Conservation (phyloP, 306 rosid genomes). For the Vigna reflexopilosa region DNA sequence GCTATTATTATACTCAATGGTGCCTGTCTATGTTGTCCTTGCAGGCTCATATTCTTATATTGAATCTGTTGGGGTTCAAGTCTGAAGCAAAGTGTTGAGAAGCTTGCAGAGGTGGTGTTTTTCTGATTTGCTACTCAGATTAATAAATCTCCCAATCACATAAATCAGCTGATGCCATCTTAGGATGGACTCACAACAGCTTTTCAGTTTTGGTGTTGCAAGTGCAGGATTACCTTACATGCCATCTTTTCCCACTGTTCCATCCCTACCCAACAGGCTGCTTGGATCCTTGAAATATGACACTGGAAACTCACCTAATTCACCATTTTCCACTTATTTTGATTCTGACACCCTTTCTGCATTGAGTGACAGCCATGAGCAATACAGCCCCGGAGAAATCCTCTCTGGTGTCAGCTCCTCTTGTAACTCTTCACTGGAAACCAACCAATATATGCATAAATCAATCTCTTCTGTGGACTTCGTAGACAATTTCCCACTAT, state of each 20-base stretch:
- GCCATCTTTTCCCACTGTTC: conserved; percentile 61
- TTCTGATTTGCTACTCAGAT: conserved; percentile 24
- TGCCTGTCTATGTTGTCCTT: conserved; percentile 43
- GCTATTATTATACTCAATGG: conserved; percentile 1
- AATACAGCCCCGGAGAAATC: conserved; percentile 64
- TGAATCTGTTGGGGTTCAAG: conserved; percentile 12
- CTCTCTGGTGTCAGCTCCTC: conserved; percentile 66
- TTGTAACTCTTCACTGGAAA: conserved; percentile 61
- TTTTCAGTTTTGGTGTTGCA: conserved; percentile 59
- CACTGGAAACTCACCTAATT: conserved; percentile 69
- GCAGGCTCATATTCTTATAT: conserved; percentile 50
- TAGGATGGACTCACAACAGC: conserved; percentile 82
- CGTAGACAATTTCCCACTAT: conserved; percentile 48
- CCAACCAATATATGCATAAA: conserved; percentile 48
- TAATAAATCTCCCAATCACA: conserved; percentile 16
- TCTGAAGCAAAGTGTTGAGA: conserved; percentile 21
- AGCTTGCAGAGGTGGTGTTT: conserved; percentile 32
- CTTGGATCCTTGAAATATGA: conserved; percentile 72
- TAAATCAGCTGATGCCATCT: conserved; percentile 53
- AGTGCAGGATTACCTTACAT: conserved; percentile 64
- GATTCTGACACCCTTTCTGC: conserved; percentile 69
- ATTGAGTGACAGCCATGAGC: conserved; percentile 70
- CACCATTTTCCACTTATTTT: conserved; percentile 62
- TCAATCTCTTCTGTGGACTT: conserved; percentile 52
- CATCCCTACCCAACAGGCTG: conserved; percentile 59